These are phyloP conservation scores for Neopestalotiopsis sp. DNA, from an alignment of 2,329 filamentous ascomycete genomes.

Conservation along the genomic window DNA sequence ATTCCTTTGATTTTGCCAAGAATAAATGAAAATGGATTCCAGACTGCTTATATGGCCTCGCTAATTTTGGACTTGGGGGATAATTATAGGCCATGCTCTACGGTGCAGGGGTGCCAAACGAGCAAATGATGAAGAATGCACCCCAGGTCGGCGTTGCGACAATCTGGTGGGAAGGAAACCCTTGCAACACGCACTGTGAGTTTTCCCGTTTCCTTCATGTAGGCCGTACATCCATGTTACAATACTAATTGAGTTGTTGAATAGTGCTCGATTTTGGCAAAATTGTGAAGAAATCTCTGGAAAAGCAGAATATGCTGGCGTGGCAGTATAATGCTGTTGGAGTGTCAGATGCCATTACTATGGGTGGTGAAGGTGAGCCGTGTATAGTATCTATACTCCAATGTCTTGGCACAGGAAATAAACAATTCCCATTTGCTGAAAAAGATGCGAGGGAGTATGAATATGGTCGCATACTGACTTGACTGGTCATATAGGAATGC, in stretches of 20 bases:
- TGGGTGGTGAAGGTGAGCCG: constrained; percentile 82
- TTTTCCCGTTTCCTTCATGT: constrained; percentile 24
- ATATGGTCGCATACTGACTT: too few relatives aligned
- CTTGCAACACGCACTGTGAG: constrained; percentile 75
- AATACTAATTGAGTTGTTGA: constrained; percentile 49
- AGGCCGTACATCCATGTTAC: too few relatives aligned
- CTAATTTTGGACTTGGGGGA: constrained; percentile 5
- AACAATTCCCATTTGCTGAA: too few relatives aligned
- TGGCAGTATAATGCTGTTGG: constrained; percentile 96
- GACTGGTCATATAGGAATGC: constrained; percentile 69
- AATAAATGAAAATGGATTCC: too few relatives aligned
- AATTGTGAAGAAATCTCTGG: constrained; percentile 81
- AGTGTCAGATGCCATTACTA: constrained; percentile 89
- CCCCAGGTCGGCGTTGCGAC: constrained; percentile 91
- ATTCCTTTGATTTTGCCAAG: too few relatives aligned
- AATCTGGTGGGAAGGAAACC: constrained; percentile 98
- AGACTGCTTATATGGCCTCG: neutral
- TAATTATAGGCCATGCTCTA: constrained; percentile 87
- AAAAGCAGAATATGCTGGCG: constrained; percentile 84
- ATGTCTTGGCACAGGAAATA: too few relatives aligned
- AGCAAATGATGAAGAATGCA: constrained; percentile 84
- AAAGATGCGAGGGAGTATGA: too few relatives aligned
- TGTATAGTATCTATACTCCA: neutral
- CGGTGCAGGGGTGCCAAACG: constrained; percentile 84
- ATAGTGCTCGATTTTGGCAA: constrained; percentile 84